Evolutionary conservation across 257 asterid genomes (phyloP).

Genomic region (Capsicum rhomboideum): DNA sequence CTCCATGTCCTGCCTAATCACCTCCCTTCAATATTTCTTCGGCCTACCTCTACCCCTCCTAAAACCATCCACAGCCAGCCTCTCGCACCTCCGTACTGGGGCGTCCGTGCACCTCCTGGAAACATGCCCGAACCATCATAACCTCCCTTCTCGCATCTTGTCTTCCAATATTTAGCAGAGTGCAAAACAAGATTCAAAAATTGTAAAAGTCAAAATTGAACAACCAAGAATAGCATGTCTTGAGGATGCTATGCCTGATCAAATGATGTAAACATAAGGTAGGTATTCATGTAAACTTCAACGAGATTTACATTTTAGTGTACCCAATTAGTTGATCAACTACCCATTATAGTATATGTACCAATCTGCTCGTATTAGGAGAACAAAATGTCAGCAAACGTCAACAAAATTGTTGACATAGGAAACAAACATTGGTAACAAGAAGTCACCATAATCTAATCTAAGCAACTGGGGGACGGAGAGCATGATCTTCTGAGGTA

Average conservation of each 20-base stretch:
- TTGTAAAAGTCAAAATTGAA: background rate
- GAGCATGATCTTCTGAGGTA: conserved; percentile 42
- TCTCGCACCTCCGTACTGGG: too few species aligned
- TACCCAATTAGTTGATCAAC: background rate
- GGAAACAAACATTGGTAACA: background rate
- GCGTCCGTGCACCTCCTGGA: too few species aligned
- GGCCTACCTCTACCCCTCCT: too few species aligned
- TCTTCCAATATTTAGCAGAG: too few species aligned
- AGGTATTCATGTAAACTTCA: conserved; percentile 1
- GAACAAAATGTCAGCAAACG: background rate
- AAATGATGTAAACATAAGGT: background rate
- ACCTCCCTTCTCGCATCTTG: too few species aligned
- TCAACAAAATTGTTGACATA: conserved; percentile 8
- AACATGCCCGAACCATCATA: too few species aligned
- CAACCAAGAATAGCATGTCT: background rate
- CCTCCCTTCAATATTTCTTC: too few species aligned
- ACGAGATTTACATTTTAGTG: background rate
- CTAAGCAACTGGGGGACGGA: conserved; percentile 43
- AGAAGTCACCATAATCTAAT: background rate
- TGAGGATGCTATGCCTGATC: background rate
- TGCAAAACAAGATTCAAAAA: background rate
- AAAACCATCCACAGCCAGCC: too few species aligned
- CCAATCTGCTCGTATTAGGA: background rate
- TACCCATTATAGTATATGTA: background rate
- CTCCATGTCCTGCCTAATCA: too few species aligned